Evolutionary conservation across 257 asterid species (phyloP).

Genomic region (Solanum sitiens): DNA sequence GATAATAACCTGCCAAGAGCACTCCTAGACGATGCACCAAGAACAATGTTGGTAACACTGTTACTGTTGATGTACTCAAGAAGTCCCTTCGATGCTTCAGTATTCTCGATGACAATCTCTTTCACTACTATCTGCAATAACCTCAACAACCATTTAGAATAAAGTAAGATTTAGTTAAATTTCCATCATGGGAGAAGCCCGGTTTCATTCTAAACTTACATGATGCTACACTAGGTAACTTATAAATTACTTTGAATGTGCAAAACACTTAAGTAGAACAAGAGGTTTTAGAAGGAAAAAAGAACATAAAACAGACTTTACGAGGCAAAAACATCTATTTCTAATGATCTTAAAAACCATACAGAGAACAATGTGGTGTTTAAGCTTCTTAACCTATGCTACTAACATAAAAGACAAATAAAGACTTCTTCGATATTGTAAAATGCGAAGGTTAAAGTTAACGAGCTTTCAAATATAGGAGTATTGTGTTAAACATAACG

Average conservation of each 20-base stretch:
- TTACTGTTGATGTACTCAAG: constrained; percentile 44
- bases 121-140: constrained; percentile 32
- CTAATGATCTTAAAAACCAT: neutral
- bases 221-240: neutral
- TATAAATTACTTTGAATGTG: neutral
- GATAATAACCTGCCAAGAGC: constrained; percentile 26
- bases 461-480: neutral
- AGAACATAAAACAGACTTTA: neutral
- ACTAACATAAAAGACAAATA: neutral
- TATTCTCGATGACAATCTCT: constrained; percentile 46
- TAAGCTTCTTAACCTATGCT: neutral
- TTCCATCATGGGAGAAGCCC: neutral
- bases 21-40: constrained; percentile 51
- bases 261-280: neutral
- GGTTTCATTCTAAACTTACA: neutral
- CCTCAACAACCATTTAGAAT: neutral
- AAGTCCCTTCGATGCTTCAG: constrained; percentile 39
- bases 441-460: neutral
- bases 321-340: neutral
- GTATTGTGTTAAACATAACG: too few relatives aligned
- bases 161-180: neutral
- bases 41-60: constrained; percentile 39
- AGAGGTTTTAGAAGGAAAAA: neutral
- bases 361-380: neutral
- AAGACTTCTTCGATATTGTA: neutral